Evolutionary conservation across 768 basidiomycete species (phyloP).

Genomic region (Cyclocybe aegerita): DNA sequence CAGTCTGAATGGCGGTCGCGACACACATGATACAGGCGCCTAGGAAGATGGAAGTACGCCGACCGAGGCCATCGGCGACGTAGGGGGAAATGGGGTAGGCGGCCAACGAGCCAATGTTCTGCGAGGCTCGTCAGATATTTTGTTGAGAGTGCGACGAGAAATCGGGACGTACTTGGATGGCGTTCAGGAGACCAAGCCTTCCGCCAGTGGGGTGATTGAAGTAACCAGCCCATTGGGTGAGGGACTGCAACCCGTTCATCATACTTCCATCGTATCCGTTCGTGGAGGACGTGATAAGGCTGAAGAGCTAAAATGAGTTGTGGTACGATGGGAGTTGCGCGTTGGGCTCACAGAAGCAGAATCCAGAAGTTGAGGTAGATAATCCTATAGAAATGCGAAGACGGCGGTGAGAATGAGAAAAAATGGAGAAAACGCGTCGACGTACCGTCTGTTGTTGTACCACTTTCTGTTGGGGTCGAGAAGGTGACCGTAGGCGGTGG

Average conservation of each 20-base stretch:
- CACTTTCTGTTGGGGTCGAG: constrained; percentile 67
- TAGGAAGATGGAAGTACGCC: constrained; percentile 61
- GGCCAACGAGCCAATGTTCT: constrained; percentile 72
- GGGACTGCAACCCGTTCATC: constrained; percentile 79
- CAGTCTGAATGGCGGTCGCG: constrained; percentile 68
- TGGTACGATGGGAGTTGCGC: neutral
- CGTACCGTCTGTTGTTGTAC: constrained; percentile 77
- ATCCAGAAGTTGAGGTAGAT: constrained; percentile 71
- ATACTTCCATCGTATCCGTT: constrained; percentile 78
- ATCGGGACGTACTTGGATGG: constrained; percentile 58
- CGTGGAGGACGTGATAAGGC: constrained; percentile 74
- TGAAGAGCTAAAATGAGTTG: constrained; percentile 18
- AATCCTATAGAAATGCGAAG: constrained; percentile 34
- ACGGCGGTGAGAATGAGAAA: neutral
- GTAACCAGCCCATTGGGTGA: constrained; percentile 60
- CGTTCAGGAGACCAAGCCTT: constrained; percentile 68
- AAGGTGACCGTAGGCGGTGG: constrained; percentile 48
- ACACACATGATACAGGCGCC: constrained; percentile 72
- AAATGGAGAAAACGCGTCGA: neutral
- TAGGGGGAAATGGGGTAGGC: constrained; percentile 74
- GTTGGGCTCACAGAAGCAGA: constrained; percentile 50
- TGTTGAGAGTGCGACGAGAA: neutral
- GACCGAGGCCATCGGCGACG: constrained; percentile 70
- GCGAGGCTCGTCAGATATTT: neutral
- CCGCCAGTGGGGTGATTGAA: constrained; percentile 59